These are phyloP conservation scores for Euclidium syriacum DNA, from an alignment of 345 rosid species.

Conservation along the genomic window DNA sequence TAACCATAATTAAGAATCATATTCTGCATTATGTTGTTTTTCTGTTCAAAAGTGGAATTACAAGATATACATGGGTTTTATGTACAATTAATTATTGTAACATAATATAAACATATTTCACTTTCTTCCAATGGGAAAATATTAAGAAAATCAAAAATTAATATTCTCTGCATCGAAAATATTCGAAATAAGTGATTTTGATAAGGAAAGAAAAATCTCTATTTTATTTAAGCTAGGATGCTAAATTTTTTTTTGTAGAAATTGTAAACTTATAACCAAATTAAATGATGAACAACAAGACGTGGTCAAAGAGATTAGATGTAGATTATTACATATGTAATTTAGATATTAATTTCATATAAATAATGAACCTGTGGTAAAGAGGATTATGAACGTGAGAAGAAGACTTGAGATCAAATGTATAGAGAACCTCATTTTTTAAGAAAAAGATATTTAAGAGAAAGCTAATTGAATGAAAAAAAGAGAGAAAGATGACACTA, in stretches of 20 bases:
- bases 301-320: background rate
- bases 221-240: too few species aligned
- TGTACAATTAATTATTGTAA: too few species aligned
- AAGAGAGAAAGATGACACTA: background rate
- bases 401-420: slow-evolving; percentile 25
- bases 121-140: too few species aligned
- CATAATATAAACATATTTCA: too few species aligned
- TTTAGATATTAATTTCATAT: background rate
- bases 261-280: background rate
- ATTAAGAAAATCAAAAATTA: too few species aligned
- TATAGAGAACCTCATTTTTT: slow-evolving; percentile 16
- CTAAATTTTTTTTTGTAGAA: too few species aligned
- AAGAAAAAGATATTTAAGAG: background rate
- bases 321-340: background rate
- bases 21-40: background rate
- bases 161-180: too few species aligned
- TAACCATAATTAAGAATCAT: background rate
- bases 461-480: background rate
- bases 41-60: too few species aligned
- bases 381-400: slow-evolving; percentile 21
- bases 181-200: too few species aligned
- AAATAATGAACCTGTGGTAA: slow-evolving; percentile 19
- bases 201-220: too few species aligned
- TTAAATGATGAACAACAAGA: background rate
- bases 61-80: background rate